phyloP scores from a whole-genome alignment of 805 yeast species.

The Alloascoidea africana region DNA sequence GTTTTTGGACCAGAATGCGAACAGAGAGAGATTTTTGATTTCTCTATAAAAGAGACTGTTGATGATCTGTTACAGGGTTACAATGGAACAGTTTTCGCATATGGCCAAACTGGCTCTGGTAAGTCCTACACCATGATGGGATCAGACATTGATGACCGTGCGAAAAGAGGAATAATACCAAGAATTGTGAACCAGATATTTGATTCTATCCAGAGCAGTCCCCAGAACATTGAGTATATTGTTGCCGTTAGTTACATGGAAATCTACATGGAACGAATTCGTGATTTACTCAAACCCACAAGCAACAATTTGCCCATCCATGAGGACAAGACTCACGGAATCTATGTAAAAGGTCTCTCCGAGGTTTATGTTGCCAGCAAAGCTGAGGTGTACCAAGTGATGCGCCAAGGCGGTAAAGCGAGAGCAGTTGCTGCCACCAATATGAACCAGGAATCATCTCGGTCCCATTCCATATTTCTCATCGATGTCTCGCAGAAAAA shows the following conservation, averaged over 20 bases:
- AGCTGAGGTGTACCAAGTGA: constrained; percentile 38
- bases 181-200: constrained; percentile 56
- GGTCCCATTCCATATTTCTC: constrained; percentile 72
- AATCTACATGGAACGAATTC: constrained; percentile 62
- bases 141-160: constrained; percentile 20
- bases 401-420: constrained; percentile 40
- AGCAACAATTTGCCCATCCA: constrained; percentile 33
- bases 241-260: constrained; percentile 68
- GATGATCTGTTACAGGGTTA: constrained; percentile 61
- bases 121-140: constrained; percentile 74
- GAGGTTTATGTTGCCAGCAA: constrained; percentile 43
- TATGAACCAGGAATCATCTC: constrained; percentile 59
- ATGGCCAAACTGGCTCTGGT: constrained; percentile 72
- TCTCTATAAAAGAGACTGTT: constrained; percentile 44
- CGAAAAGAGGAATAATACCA: constrained; percentile 51
- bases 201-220: constrained; percentile 29
- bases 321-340: constrained; percentile 50
- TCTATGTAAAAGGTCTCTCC: constrained; percentile 56
- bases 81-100: constrained; percentile 63
- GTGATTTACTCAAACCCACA: constrained; percentile 42
- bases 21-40: constrained; percentile 45
- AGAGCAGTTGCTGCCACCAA: constrained; percentile 47
- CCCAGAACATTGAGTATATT: constrained; percentile 42
- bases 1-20: constrained; percentile 36
- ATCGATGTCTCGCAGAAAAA: constrained; percentile 51